Conservation (phyloP, 2,329 filamentous ascomycete genomes). For the Fusarium tuaranense region DNA sequence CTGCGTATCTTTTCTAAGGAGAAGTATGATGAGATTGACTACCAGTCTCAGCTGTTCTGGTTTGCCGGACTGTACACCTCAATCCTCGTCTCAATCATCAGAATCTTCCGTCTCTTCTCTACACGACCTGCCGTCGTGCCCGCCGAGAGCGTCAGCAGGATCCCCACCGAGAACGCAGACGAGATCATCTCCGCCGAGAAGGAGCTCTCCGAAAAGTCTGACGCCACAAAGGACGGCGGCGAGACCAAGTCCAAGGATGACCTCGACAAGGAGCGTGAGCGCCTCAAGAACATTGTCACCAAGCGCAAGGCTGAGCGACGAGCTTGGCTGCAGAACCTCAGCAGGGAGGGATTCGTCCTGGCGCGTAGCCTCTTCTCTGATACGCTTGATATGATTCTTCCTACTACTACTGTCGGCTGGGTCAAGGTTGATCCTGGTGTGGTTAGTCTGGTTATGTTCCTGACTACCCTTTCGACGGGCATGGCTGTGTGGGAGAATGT, state of each 20-base stretch:
- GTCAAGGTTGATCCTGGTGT: constrained; percentile 61
- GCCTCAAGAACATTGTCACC: constrained; percentile 50
- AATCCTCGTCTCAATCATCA: constrained; percentile 56
- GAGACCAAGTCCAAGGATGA: constrained; percentile 36
- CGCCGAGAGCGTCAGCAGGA: constrained; percentile 46
- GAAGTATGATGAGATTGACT: constrained; percentile 58
- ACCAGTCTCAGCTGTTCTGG: constrained; percentile 78
- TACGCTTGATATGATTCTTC: constrained; percentile 71
- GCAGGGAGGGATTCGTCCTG: constrained; percentile 50
- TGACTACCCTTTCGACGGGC: constrained; percentile 71
- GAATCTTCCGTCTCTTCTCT: constrained; percentile 53
- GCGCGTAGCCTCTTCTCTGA: constrained; percentile 66
- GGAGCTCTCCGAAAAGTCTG: constrained; percentile 29
- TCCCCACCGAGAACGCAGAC: constrained; percentile 38
- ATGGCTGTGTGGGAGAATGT: constrained; percentile 71
- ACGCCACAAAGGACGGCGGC: constrained; percentile 20
- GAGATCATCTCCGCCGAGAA: constrained; percentile 31
- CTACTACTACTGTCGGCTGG: constrained; percentile 72
- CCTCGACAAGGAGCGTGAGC: constrained; percentile 49
- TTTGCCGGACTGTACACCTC: constrained; percentile 70
- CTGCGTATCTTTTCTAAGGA: constrained; percentile 65
- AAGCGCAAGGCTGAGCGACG: constrained; percentile 50
- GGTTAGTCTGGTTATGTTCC: constrained; percentile 69
- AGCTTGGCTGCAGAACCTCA: constrained; percentile 46
- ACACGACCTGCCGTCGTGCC: constrained; percentile 50